Evolutionary conservation across 176 grass and related monocot genomes (phyloP).

Genomic region (Panicum miliaceum): DNA sequence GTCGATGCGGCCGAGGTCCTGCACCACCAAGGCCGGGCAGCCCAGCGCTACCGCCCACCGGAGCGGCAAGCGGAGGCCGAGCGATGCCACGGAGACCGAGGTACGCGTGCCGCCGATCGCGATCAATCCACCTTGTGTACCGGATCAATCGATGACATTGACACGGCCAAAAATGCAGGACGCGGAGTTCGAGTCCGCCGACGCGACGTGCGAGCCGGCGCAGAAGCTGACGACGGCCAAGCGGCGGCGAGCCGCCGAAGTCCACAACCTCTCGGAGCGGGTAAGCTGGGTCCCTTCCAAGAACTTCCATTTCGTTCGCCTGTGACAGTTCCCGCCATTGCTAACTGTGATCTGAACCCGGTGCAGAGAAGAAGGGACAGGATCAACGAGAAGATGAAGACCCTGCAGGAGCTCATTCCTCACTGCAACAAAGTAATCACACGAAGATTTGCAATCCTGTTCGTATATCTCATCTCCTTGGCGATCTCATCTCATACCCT

Average conservation of each 20-base stretch:
- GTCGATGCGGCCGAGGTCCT: conserved; percentile 38
- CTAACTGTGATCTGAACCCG: not conserved
- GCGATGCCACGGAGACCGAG: conserved; percentile 51
- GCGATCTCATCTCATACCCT: not conserved
- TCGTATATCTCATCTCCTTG: not conserved
- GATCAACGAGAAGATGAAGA: conserved; percentile 96
- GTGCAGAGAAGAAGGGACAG: conserved; percentile 84
- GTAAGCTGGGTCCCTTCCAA: conserved; percentile 18
- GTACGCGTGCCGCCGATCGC: not conserved
- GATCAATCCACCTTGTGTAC: no score
- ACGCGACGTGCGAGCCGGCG: conserved; percentile 41
- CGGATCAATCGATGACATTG: not conserved
- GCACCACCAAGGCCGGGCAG: conserved; percentile 28
- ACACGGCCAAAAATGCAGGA: conserved; percentile 27
- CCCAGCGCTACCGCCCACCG: conserved; percentile 10
- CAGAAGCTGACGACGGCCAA: conserved; percentile 40
- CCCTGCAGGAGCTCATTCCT: conserved; percentile 90
- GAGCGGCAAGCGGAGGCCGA: conserved; percentile 55
- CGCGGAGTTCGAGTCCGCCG: conserved; percentile 55
- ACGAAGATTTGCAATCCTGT: not conserved
- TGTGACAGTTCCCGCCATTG: not conserved
- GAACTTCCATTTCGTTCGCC: not conserved
- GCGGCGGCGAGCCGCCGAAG: conserved; percentile 75
- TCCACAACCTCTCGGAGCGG: conserved; percentile 89
- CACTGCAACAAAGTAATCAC: conserved; percentile 79